Evolutionary conservation across 177 flowering plant genomes (phyloP).

Genomic region (Vitis hybrid): DNA sequence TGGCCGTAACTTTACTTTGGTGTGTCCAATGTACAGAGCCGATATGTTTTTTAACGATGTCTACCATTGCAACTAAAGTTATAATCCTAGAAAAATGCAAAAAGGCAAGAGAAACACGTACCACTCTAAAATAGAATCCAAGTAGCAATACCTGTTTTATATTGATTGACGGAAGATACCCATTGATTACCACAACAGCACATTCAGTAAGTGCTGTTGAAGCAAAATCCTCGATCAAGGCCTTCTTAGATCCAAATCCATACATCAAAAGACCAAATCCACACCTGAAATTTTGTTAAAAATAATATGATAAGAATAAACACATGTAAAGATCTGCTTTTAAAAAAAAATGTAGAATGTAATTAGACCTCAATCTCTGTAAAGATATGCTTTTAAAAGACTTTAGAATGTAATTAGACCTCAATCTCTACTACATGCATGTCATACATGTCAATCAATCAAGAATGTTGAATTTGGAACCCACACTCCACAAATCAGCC

Average conservation of each 20-base stretch:
- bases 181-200: constrained; percentile 85
- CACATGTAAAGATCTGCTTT: neutral
- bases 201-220: constrained; percentile 66
- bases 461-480: too few species aligned
- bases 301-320: neutral
- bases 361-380: too few species aligned
- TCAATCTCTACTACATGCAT: too few species aligned
- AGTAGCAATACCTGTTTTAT: constrained; percentile 66
- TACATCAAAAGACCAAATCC: constrained; percentile 90
- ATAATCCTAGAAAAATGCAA: neutral
- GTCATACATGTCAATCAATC: too few species aligned
- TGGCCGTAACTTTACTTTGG: neutral
- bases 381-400: constrained; percentile 1
- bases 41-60: neutral
- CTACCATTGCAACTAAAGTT: neutral
- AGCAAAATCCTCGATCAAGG: constrained; percentile 91
- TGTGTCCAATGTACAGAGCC: neutral
- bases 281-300: constrained; percentile 43
- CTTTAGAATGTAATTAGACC: too few species aligned
- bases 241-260: constrained; percentile 97
- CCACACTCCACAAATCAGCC: too few species aligned
- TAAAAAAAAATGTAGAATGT: neutral
- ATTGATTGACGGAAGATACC: constrained; percentile 85
- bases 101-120: neutral
- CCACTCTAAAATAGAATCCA: neutral